These are phyloP conservation scores for Ricinus communis DNA, from an alignment of 345 rosid genomes.

Conservation along the genomic window DNA sequence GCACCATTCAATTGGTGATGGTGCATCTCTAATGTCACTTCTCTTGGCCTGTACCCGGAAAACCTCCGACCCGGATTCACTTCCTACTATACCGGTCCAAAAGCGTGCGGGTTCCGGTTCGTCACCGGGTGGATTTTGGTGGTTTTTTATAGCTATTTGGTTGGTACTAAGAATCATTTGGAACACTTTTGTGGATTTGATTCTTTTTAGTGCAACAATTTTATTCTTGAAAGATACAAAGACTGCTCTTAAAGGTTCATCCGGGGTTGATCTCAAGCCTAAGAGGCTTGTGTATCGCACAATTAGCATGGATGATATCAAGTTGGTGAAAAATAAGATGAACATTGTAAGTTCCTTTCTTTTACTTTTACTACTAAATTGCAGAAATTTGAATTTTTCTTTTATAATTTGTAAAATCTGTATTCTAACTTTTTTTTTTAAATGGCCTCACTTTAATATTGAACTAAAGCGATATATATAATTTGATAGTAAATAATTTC, in stretches of 20 bases:
- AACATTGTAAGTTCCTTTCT: slow-evolving; percentile 23
- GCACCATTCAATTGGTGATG: slow-evolving; percentile 52
- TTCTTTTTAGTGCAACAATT: slow-evolving; percentile 32
- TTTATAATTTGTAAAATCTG: no score
- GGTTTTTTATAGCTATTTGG: slow-evolving; percentile 48
- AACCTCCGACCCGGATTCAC: slow-evolving; percentile 50
- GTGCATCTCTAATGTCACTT: slow-evolving; percentile 46
- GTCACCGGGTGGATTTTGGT: slow-evolving; percentile 27
- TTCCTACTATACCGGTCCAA: slow-evolving; percentile 55
- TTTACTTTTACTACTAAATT: background rate
- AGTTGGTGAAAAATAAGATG: slow-evolving; percentile 42
- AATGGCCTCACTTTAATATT: no score
- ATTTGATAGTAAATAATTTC: no score
- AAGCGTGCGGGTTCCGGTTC: slow-evolving; percentile 7
- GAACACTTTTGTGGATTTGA: slow-evolving; percentile 54
- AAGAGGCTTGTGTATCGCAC: slow-evolving; percentile 51
- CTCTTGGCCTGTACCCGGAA: slow-evolving; percentile 52
- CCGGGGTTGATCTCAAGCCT: slow-evolving; percentile 24
- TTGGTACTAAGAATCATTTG: slow-evolving; percentile 32
- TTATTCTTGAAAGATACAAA: slow-evolving; percentile 36
- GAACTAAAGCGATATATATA: no score
- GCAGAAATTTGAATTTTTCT: background rate
- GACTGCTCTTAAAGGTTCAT: slow-evolving; percentile 34
- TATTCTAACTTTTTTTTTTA: no score
- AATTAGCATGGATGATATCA: slow-evolving; percentile 65